Conservation (phyloP, 2,329 filamentous ascomycete genomes). For the Curvularia lunata region DNA sequence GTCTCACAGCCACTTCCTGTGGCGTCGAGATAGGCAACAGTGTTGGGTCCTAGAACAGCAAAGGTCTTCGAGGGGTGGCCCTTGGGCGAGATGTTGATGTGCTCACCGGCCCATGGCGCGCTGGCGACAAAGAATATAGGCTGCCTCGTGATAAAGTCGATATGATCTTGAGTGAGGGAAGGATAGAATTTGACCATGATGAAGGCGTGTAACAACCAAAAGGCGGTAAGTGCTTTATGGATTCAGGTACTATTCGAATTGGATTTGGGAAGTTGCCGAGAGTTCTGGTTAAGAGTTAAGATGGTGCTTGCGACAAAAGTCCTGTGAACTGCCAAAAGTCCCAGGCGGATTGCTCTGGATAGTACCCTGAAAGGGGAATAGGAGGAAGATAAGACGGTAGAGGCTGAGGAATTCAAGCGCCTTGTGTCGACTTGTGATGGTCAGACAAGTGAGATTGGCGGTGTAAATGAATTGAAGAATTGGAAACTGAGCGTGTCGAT, state of each 20-base stretch:
- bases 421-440: background rate
- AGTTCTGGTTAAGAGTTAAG: background rate
- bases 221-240: slow-evolving; percentile 8
- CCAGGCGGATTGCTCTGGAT: background rate
- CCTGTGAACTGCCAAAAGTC: background rate
- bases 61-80: slow-evolving; percentile 69
- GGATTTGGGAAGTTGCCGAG: background rate
- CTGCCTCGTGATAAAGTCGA: slow-evolving; percentile 69
- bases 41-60: slow-evolving; percentile 63
- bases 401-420: background rate
- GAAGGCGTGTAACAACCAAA: background rate
- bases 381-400: background rate
- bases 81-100: slow-evolving; percentile 81
- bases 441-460: background rate
- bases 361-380: background rate
- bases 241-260: background rate
- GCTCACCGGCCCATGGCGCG: slow-evolving; percentile 69
- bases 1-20: slow-evolving; percentile 80
- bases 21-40: slow-evolving; percentile 73
- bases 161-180: slow-evolving; percentile 62
- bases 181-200: slow-evolving; percentile 66
- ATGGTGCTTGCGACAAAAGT: too few relatives aligned
- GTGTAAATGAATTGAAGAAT: background rate
- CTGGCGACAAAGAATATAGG: slow-evolving; percentile 78
- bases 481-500: background rate